phyloP scores from a whole-genome alignment of 192 early-diverging fungal genomes.

The Backusella mclennaniae region DNA sequence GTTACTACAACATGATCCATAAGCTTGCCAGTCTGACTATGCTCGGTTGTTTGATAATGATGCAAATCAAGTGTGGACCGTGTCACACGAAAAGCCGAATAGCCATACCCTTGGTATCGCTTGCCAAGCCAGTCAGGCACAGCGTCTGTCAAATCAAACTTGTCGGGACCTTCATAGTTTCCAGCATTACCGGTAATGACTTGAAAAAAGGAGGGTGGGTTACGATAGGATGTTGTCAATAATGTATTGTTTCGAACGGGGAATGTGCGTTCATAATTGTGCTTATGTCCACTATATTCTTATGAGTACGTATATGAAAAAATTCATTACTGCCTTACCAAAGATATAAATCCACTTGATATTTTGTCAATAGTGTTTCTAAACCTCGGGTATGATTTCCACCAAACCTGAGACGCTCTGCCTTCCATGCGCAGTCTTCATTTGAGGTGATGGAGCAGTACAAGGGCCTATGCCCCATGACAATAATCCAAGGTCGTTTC shows the following conservation, averaged over 20 bases:
- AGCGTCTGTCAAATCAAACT: constrained; percentile 8
- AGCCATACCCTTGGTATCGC: constrained; percentile 23
- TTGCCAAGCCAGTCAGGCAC: constrained; percentile 21
- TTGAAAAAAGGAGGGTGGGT: constrained; percentile 23
- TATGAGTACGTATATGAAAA: background rate
- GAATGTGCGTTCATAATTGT: constrained; percentile 26
- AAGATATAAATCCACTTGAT: constrained; percentile 22
- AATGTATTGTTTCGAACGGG: constrained; percentile 10
- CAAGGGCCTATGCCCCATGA: constrained; percentile 16
- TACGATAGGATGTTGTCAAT: constrained; percentile 16
- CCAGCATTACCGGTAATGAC: constrained; percentile 19
- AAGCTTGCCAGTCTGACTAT: constrained; percentile 1
- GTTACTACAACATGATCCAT: constrained; percentile 20
- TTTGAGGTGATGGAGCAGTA: constrained; percentile 17
- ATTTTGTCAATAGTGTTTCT: constrained; percentile 13
- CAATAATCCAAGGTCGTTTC: constrained; percentile 23
- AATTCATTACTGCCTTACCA: background rate
- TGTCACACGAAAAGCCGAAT: constrained; percentile 3
- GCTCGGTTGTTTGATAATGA: constrained; percentile 6
- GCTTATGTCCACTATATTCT: constrained; percentile 20
- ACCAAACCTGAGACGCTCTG: constrained; percentile 5
- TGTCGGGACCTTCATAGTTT: constrained; percentile 18
- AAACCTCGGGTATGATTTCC: background rate
- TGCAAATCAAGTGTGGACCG: constrained; percentile 5
- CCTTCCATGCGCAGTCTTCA: background rate